Percentiles rank a stretch among this genome's conserved stretches.
Evolutionary conservation across 768 basidiomycete genomes (phyloP).

Genomic region (Pleurotus eryngii): DNA sequence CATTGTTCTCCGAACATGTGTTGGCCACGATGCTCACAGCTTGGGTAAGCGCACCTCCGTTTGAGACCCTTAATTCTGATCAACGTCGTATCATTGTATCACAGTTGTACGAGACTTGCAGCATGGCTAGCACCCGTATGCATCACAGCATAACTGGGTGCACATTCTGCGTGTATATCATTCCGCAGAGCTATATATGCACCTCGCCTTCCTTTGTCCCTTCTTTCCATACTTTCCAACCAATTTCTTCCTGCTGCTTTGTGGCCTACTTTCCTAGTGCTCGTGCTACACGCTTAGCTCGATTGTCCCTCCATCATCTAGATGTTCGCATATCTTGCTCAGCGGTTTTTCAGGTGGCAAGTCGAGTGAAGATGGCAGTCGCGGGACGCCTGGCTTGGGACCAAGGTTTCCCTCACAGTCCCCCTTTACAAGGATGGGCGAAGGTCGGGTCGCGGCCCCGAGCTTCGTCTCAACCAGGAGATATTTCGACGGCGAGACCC

Average conservation of each 20-base stretch:
- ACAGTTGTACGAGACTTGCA: too few relatives aligned
- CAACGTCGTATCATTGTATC: neutral
- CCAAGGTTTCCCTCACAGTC: neutral
- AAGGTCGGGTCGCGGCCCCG: neutral
- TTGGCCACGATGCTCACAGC: neutral
- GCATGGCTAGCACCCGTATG: too few relatives aligned
- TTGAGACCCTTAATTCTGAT: neutral
- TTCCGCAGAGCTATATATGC: constrained; percentile 6
- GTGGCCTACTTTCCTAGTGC: neutral
- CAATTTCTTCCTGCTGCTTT: neutral
- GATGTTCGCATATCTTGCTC: neutral
- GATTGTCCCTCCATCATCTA: neutral
- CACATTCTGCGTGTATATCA: constrained; percentile 6
- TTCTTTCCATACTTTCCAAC: neutral
- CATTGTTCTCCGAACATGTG: neutral
- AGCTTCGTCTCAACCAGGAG: neutral
- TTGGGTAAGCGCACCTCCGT: neutral
- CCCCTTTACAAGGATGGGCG: constrained; percentile 2
- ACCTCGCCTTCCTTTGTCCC: neutral
- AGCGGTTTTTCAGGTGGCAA: neutral
- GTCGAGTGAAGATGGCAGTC: neutral
- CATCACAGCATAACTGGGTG: neutral
- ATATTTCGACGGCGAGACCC: too few relatives aligned
- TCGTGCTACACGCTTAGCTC: neutral
- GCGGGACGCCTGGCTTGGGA: neutral